Evolutionary conservation across 2,329 filamentous ascomycete genomes (phyloP).

Genomic region (Hypoxylon sp.): DNA sequence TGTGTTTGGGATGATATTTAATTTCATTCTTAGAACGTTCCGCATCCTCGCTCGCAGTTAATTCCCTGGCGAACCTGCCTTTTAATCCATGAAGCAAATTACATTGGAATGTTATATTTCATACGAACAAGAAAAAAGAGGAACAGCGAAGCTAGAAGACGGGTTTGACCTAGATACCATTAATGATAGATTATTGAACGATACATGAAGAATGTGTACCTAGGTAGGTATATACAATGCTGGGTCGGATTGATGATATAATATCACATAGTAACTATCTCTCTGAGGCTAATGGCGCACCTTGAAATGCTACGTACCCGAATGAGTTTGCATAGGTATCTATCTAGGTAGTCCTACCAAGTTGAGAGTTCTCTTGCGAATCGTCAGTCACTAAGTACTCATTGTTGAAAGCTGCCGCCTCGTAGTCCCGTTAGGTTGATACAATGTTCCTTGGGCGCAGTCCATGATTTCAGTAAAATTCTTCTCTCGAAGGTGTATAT

Average conservation of each 20-base stretch:
- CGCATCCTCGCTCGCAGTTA: conserved; percentile 31
- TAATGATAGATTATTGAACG: conserved; percentile 18
- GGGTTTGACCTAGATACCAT: conserved; percentile 14
- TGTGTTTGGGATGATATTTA: conserved; percentile 60
- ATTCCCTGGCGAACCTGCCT: neutral
- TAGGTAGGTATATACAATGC: conserved; percentile 23
- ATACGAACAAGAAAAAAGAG: neutral
- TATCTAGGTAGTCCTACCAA: neutral
- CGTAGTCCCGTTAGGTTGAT: neutral
- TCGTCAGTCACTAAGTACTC: neutral
- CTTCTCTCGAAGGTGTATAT: neutral
- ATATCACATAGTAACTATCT: conserved; percentile 3
- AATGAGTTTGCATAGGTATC: neutral
- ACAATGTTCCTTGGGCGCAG: neutral
- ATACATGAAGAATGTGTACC: conserved; percentile 32
- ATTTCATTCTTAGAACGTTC: conserved; percentile 51
- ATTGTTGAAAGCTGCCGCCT: neutral
- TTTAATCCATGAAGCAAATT: neutral
- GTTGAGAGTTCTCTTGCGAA: neutral
- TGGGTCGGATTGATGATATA: conserved; percentile 13
- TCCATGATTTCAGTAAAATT: neutral
- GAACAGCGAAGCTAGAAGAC: neutral
- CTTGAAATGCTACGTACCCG: neutral
- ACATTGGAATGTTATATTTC: neutral
- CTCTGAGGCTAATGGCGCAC: neutral